phyloP scores from a whole-genome alignment of 371 early-diverging fungal species.

The Mortierella sp. region DNA sequence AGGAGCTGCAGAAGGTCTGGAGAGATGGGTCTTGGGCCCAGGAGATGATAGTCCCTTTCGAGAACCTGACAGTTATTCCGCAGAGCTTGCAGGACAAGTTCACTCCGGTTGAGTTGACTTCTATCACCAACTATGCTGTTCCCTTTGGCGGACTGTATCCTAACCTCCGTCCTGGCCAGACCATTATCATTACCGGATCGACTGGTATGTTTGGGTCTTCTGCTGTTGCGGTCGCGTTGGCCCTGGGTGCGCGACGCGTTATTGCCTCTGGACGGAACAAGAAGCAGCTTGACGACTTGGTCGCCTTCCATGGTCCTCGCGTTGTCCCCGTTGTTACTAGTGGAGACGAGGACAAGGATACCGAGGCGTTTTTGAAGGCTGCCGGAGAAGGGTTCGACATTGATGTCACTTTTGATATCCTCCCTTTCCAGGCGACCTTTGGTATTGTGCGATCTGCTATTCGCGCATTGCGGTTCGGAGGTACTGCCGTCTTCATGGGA shows the following conservation, averaged over 20 bases:
- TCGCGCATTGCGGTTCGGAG: slow-evolving; percentile 17
- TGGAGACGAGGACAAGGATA: slow-evolving; percentile 31
- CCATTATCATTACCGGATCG: slow-evolving; percentile 32
- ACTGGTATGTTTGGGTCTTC: slow-evolving; percentile 39
- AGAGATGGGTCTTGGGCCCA: slow-evolving; percentile 38
- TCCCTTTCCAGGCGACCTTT: slow-evolving; percentile 25
- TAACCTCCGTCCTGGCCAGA: slow-evolving; percentile 38
- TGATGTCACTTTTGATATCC: slow-evolving; percentile 36
- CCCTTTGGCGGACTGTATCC: slow-evolving; percentile 30
- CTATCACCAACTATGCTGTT: slow-evolving; percentile 30
- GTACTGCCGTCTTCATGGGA: slow-evolving; percentile 36
- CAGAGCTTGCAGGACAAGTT: slow-evolving; percentile 24
- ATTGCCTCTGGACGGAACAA: slow-evolving; percentile 30
- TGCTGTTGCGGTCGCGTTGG: slow-evolving; percentile 29
- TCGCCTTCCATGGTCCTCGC: slow-evolving; percentile 18
- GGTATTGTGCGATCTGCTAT: slow-evolving; percentile 22
- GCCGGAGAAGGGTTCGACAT: slow-evolving; percentile 31
- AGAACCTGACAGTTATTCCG: slow-evolving; percentile 37
- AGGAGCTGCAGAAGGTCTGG: slow-evolving; percentile 25
- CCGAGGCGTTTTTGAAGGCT: slow-evolving; percentile 15
- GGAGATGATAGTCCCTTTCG: slow-evolving; percentile 34
- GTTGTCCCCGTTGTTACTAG: slow-evolving; percentile 28
- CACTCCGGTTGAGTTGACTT: slow-evolving; percentile 13
- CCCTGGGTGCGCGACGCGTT: slow-evolving; percentile 40
- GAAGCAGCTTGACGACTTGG: slow-evolving; percentile 25